These are phyloP conservation scores for Mycosarcoma mackinlayi DNA, from an alignment of 1,284 basidiomycete species.

Conservation along the genomic window DNA sequence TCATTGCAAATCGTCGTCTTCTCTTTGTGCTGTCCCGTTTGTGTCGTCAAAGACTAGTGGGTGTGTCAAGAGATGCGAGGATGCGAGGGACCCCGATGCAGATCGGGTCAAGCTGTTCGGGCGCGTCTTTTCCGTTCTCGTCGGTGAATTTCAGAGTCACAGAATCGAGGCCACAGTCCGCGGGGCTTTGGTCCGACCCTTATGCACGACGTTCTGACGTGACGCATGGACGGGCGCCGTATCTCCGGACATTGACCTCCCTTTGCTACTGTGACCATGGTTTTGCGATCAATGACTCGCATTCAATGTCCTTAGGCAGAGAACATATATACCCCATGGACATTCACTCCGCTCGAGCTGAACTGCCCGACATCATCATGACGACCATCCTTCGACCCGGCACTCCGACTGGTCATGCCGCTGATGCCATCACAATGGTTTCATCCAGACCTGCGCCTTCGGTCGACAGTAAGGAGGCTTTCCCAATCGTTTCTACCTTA, in stretches of 20 bases:
- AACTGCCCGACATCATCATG: background rate
- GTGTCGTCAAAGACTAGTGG: too few relatives aligned
- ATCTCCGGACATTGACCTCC: background rate
- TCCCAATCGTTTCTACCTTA: background rate
- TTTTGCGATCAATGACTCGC: slow-evolving; percentile 3
- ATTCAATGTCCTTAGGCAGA: background rate
- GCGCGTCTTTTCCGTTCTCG: background rate
- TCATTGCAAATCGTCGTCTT: background rate
- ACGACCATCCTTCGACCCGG: background rate
- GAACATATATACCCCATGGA: background rate
- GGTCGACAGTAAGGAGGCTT: slow-evolving; percentile 2
- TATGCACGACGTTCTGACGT: too few relatives aligned
- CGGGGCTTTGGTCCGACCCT: background rate
- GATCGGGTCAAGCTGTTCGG: background rate
- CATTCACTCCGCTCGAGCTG: background rate
- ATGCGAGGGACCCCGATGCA: background rate
- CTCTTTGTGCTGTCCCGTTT: too few relatives aligned
- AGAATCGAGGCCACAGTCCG: too few relatives aligned
- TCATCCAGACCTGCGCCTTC: background rate
- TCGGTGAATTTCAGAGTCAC: too few relatives aligned
- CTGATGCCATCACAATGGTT: slow-evolving; percentile 13
- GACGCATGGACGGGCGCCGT: too few relatives aligned
- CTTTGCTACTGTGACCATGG: too few relatives aligned
- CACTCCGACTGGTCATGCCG: background rate
- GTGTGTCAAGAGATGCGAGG: too few relatives aligned